A percentile compares a stretch with the other conserved stretches of the same genome.
These are phyloP conservation scores for Xanthoconium stramineum DNA, from an alignment of 768 basidiomycete species.

Conservation along the genomic window DNA sequence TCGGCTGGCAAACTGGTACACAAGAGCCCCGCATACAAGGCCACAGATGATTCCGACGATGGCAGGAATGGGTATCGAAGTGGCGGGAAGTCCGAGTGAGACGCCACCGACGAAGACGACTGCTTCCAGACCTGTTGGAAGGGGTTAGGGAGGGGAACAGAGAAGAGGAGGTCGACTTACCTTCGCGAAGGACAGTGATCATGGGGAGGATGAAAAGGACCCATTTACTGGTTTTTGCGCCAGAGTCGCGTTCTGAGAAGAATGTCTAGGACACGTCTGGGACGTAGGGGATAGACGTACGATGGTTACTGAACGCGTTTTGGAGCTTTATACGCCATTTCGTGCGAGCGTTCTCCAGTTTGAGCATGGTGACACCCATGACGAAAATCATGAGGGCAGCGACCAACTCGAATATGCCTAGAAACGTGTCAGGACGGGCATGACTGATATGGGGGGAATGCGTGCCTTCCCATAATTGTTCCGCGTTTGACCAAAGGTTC, in stretches of 20 bases:
- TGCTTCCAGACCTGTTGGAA: conserved; percentile 69
- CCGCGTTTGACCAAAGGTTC: conserved; percentile 80
- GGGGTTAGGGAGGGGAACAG: not conserved
- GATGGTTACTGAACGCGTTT: conserved; percentile 62
- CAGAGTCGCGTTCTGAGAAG: conserved; percentile 41
- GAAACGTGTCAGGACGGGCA: not conserved
- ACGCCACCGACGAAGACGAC: conserved; percentile 95
- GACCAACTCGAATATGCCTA: conserved; percentile 68
- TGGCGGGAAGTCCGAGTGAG: conserved; percentile 77
- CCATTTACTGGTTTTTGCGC: conserved; percentile 68
- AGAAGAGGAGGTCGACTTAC: conserved; percentile 31
- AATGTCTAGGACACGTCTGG: not conserved
- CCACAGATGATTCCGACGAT: conserved; percentile 83
- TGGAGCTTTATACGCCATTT: conserved; percentile 92
- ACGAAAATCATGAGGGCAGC: conserved; percentile 82
- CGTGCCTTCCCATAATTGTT: conserved; percentile 90
- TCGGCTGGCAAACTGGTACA: conserved; percentile 78
- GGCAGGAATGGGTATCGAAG: conserved; percentile 86
- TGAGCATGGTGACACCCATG: conserved; percentile 94
- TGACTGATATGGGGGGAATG: not conserved
- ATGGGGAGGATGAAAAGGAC: conserved; percentile 86
- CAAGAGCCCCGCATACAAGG: conserved; percentile 64
- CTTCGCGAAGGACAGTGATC: conserved; percentile 92
- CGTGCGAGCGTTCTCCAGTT: conserved; percentile 90
- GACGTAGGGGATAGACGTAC: conserved; percentile 33